Evolutionary conservation across 2,329 filamentous ascomycete genomes (phyloP).

Genomic region (Colletotrichum acutatum): DNA sequence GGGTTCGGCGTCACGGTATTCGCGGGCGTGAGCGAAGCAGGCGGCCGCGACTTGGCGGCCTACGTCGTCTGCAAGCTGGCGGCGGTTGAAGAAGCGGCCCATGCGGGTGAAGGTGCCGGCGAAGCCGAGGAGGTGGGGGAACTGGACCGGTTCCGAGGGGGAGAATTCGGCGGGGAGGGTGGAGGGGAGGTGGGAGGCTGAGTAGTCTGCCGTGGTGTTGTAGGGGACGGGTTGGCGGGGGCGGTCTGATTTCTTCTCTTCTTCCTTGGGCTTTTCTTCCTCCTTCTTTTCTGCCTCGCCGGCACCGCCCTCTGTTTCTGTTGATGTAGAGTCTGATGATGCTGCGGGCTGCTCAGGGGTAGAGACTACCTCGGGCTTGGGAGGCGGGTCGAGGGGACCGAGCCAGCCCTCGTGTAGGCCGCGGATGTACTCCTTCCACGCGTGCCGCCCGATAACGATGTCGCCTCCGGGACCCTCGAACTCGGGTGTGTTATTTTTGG

Average conservation of each 20-base stretch:
- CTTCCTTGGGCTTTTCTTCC: constrained; percentile 54
- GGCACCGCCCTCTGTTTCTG: constrained; percentile 36
- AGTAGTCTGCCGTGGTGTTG: constrained; percentile 79
- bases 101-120: constrained; percentile 88
- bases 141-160: constrained; percentile 77
- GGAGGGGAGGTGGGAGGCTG: constrained; percentile 70
- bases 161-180: constrained; percentile 77
- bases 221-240: constrained; percentile 77
- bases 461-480: constrained; percentile 84
- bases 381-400: constrained; percentile 78
- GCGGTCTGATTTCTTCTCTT: constrained; percentile 66
- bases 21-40: constrained; percentile 72
- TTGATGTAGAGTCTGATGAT: constrained; percentile 39
- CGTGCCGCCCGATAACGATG: constrained; percentile 87
- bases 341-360: constrained; percentile 36
- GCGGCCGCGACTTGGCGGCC: constrained; percentile 89
- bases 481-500: constrained; percentile 73
- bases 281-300: constrained; percentile 38
- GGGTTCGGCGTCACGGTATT: constrained; percentile 53
- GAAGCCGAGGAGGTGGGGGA: constrained; percentile 94
- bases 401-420: constrained; percentile 97
- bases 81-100: constrained; percentile 87
- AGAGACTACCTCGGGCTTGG: constrained; percentile 44
- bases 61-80: constrained; percentile 85
- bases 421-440: constrained; percentile 97